Evolutionary conservation across 495 filamentous ascomycete species (phyloP).

Genomic region (Melanomma pulvis-pyrius): DNA sequence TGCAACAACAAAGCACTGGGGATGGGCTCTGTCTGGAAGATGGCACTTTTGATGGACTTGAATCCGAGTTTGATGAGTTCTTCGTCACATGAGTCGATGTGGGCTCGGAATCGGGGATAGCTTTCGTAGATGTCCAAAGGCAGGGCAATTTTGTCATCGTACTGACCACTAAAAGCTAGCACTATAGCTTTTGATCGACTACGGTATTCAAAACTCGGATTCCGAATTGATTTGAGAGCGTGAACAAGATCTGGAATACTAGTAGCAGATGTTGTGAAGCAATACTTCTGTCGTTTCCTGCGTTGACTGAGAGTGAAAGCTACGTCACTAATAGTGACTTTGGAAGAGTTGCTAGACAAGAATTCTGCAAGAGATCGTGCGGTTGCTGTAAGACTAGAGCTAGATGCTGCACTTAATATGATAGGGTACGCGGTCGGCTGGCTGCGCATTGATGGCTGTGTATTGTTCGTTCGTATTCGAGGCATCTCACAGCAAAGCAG

Average conservation of each 20-base stretch:
- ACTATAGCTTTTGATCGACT: neutral
- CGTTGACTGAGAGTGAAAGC: neutral
- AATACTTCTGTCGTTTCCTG: too few relatives aligned
- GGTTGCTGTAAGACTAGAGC: neutral
- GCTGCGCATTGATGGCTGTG: neutral
- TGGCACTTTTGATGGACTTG: neutral
- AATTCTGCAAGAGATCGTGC: neutral
- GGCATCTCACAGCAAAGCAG: neutral
- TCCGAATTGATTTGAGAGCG: too few relatives aligned
- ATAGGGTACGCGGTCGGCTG: neutral
- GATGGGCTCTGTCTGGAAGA: constrained; percentile 1
- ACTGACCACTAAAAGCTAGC: neutral
- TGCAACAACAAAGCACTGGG: constrained; percentile 11
- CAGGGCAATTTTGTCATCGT: neutral
- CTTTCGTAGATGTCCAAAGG: neutral
- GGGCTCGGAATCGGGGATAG: neutral
- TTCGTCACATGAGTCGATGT: constrained; percentile 6
- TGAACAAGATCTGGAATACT: too few relatives aligned
- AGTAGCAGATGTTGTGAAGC: too few relatives aligned
- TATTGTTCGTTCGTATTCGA: neutral
- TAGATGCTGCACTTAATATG: neutral
- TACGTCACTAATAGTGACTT: neutral
- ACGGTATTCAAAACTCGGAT: too few relatives aligned
- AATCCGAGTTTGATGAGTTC: neutral
- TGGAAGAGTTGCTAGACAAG: neutral